Percentiles rank a stretch among this genome's conserved stretches.
These are phyloP conservation scores for Scheffersomyces cryptocercus DNA, from an alignment of 1,139 yeast genomes.

Conservation along the genomic window DNA sequence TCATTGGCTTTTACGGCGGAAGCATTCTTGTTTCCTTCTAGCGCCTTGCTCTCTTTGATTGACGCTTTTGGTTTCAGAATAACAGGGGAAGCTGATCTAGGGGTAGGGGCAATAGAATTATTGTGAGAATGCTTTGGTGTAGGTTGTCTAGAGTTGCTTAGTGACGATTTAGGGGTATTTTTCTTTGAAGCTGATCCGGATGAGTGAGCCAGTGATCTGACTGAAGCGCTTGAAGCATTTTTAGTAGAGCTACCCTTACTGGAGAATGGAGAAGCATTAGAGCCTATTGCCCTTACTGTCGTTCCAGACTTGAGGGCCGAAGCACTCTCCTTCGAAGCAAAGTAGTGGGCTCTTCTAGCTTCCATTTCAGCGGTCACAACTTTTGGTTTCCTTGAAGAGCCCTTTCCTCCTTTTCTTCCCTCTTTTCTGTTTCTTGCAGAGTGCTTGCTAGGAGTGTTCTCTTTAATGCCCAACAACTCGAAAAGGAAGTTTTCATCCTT, in stretches of 20 bases:
- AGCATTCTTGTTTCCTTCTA: not conserved
- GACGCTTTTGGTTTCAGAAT: constrained; percentile 1
- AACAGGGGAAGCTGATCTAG: not conserved
- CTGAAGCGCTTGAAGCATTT: not conserved
- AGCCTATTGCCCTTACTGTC: constrained; percentile 45
- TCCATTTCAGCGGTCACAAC: constrained; percentile 34
- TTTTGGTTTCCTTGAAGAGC: constrained; percentile 18
- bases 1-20: constrained; percentile 1
- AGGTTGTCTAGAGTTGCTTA: not conserved
- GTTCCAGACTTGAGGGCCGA: constrained; percentile 39
- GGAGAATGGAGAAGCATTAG: not conserved
- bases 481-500: constrained; percentile 49
- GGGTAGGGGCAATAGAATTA: not conserved
- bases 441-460: constrained; percentile 24
- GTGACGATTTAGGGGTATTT: not conserved
- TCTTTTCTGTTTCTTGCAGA: constrained; percentile 18
- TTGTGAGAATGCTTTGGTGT: not conserved
- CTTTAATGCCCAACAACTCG: constrained; percentile 52
- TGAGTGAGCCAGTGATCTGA: too few relatives aligned
- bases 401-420: constrained; percentile 29
- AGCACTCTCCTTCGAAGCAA: constrained; percentile 32
- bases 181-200: not conserved
- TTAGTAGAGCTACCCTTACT: not conserved
- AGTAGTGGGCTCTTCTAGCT: constrained; percentile 42
- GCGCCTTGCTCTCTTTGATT: not conserved